A percentile compares a stretch with the other conserved stretches of the same genome.
Evolutionary conservation across 208 protist genomes (phyloP).

Genomic region (Eutreptiella sp.): DNA sequence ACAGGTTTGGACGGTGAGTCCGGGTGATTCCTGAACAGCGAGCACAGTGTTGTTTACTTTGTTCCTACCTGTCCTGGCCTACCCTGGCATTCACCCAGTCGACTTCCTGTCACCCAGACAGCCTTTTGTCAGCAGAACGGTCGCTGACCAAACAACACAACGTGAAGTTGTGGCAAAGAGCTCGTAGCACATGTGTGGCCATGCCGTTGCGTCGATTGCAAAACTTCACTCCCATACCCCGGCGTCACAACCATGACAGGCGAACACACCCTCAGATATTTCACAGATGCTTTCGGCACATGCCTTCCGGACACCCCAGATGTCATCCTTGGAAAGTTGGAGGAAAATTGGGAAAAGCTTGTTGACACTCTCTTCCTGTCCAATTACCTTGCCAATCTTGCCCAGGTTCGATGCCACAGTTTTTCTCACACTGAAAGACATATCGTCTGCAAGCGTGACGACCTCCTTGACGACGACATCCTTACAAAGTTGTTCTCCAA

Average conservation of each 20-base stretch:
- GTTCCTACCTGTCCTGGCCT: too few relatives aligned
- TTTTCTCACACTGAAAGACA: conserved; percentile 74
- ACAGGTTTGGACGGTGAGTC: conserved; percentile 49
- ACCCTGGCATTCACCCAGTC: too few relatives aligned
- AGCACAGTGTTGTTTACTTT: too few relatives aligned
- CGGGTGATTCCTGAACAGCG: conserved; percentile 52
- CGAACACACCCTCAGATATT: conserved; percentile 45
- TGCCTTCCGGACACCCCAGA: conserved; percentile 90
- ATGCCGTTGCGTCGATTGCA: too few relatives aligned
- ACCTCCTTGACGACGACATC: conserved; percentile 67
- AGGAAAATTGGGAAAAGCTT: conserved; percentile 72
- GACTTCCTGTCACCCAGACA: too few relatives aligned
- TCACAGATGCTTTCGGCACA: conserved; percentile 75
- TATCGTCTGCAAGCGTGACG: conserved; percentile 72
- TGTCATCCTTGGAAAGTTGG: conserved; percentile 82
- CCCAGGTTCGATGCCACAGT: conserved; percentile 69
- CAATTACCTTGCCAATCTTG: conserved; percentile 50
- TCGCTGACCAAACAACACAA: too few relatives aligned
- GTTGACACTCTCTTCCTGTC: conserved; percentile 46
- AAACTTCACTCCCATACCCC: too few relatives aligned
- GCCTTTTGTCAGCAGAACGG: too few relatives aligned
- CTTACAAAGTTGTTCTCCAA: conserved; percentile 58
- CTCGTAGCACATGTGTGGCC: too few relatives aligned
- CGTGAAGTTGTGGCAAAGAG: too few relatives aligned
- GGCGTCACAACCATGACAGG: too few relatives aligned